These are phyloP conservation scores for Blastobotrys raffinosifermentans DNA, from an alignment of 1,139 yeast genomes.

Conservation along the genomic window DNA sequence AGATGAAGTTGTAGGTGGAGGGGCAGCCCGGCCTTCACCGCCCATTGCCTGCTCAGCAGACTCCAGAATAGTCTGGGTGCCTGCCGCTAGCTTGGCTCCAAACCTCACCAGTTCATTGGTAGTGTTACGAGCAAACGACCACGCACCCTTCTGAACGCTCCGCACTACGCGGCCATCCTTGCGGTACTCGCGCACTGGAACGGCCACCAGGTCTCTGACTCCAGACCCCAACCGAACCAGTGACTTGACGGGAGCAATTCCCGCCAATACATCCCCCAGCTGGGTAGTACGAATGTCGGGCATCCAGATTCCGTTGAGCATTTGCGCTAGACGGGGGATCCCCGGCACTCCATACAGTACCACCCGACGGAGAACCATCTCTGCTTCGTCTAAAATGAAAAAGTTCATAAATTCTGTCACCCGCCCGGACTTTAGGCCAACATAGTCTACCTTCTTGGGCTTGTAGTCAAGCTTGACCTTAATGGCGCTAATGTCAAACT, in stretches of 20 bases:
- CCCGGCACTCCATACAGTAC: conserved; percentile 75
- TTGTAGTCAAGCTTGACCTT: conserved; percentile 78
- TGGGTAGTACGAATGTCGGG: conserved; percentile 82
- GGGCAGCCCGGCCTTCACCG: conserved; percentile 42
- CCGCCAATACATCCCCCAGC: conserved; percentile 71
- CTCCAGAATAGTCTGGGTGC: conserved; percentile 78
- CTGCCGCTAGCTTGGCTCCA: conserved; percentile 83
- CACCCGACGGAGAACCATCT: conserved; percentile 54
- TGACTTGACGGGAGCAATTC: conserved; percentile 76
- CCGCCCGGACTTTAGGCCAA: conserved; percentile 79
- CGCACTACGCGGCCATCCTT: conserved; percentile 66
- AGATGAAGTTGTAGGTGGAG: too few relatives aligned
- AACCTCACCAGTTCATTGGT: conserved; percentile 74
- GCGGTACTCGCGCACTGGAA: conserved; percentile 68
- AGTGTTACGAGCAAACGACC: conserved; percentile 71
- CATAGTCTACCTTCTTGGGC: conserved; percentile 81
- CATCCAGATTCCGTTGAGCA: conserved; percentile 68
- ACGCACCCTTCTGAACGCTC: conserved; percentile 72
- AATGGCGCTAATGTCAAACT: conserved; percentile 56
- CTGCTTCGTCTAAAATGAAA: conserved; percentile 82
- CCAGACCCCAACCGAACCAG: conserved; percentile 76
- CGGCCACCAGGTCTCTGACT: conserved; percentile 61
- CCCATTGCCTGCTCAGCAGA: conserved; percentile 72
- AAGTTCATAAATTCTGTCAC: conserved; percentile 83
- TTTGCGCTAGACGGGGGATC: conserved; percentile 48